phyloP scores from a whole-genome alignment of 768 basidiomycete species.

The Russula foetens region DNA sequence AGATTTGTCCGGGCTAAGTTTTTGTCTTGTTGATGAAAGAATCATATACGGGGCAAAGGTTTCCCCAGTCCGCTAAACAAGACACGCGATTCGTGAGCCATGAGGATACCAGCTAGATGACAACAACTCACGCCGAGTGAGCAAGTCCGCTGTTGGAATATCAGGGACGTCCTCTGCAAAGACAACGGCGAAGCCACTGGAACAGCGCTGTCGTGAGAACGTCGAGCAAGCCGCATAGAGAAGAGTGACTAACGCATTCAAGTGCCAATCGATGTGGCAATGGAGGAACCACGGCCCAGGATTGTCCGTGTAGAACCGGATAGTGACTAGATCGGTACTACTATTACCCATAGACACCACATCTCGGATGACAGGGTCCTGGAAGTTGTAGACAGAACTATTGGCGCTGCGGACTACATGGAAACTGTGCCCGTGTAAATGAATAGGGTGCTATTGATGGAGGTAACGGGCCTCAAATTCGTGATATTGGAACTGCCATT shows the following conservation, averaged over 20 bases:
- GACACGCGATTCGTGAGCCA: background rate
- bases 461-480: background rate
- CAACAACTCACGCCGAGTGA: background rate
- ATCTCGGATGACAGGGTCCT: conserved; percentile 16
- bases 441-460: conserved; percentile 9
- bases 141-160: background rate
- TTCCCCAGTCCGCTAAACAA: background rate
- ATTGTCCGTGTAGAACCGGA: conserved; percentile 26
- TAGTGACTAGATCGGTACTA: conserved; percentile 14
- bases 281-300: conserved; percentile 16
- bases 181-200: conserved; percentile 11
- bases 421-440: conserved; percentile 19
- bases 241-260: conserved; percentile 11
- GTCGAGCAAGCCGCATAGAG: background rate
- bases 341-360: conserved; percentile 13
- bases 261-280: conserved; percentile 9
- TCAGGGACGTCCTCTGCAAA: conserved; percentile 13
- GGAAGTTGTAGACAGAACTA: conserved; percentile 17
- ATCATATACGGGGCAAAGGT: conserved; percentile 1
- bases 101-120: background rate
- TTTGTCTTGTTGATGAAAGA: background rate
- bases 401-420: conserved; percentile 19
- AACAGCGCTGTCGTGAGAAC: background rate
- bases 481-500: too few relatives aligned
- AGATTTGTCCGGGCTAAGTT: too few relatives aligned